These are phyloP conservation scores for Venturia carpophila DNA, from an alignment of 2,329 filamentous ascomycete species.

Conservation along the genomic window DNA sequence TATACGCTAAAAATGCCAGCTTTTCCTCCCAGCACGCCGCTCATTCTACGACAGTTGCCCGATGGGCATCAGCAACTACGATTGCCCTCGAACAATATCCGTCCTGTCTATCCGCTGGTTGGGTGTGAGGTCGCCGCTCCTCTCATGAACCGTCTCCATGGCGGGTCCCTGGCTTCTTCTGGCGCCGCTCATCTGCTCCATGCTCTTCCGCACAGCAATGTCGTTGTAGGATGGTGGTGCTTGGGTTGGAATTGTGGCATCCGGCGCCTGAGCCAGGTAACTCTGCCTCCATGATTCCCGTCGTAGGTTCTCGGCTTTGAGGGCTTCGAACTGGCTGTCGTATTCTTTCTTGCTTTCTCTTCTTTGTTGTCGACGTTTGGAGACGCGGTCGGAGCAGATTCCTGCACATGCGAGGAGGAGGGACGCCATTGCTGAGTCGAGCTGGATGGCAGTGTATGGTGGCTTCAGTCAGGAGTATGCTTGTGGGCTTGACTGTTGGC, in stretches of 20 bases:
- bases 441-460: not conserved
- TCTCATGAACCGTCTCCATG: not conserved
- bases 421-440: slow-evolving; percentile 19
- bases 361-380: slow-evolving; percentile 16
- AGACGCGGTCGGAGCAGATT: slow-evolving; percentile 18
- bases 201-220: not conserved
- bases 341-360: slow-evolving; percentile 20
- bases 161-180: not conserved
- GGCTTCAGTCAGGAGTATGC: not conserved
- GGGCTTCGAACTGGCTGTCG: slow-evolving; percentile 19
- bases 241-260: not conserved
- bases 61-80: not conserved
- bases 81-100: not conserved
- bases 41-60: not conserved
- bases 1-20: not conserved
- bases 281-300: slow-evolving; percentile 18
- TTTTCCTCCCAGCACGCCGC: not conserved
- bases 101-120: not conserved
- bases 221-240: not conserved
- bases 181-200: not conserved
- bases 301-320: slow-evolving; percentile 20
- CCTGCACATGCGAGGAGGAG: slow-evolving; percentile 19
- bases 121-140: not conserved
- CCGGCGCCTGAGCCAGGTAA: not conserved
- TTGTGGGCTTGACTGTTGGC: not conserved